Percentiles rank a stretch among this genome's conserved stretches.
Conservation (phyloP, 768 basidiomycete species). For the Suillus americanus region DNA sequence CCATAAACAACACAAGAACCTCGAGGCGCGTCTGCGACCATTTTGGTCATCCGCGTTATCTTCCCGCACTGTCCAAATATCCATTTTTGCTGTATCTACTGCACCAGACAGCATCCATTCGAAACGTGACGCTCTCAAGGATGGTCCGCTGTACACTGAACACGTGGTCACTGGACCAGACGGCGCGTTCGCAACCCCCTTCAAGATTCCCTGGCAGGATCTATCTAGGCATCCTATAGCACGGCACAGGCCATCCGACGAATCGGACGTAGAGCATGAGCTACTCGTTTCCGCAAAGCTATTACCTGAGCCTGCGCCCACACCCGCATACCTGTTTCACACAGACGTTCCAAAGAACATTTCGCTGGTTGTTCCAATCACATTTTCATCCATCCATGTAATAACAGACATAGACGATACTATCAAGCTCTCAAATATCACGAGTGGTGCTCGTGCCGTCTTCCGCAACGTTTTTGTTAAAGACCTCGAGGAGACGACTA, state of each 20-base stretch:
- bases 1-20: constrained; percentile 65
- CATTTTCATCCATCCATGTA: constrained; percentile 67
- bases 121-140: constrained; percentile 28
- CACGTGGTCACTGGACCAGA: constrained; percentile 62
- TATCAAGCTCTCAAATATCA: constrained; percentile 63
- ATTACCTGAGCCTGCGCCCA: constrained; percentile 35
- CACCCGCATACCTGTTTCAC: constrained; percentile 11
- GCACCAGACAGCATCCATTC: constrained; percentile 15
- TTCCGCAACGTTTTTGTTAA: constrained; percentile 94
- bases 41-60: constrained; percentile 81
- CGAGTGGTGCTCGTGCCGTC: constrained; percentile 74
- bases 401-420: constrained; percentile 97
- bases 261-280: constrained; percentile 40
- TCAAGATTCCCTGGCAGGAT: constrained; percentile 68
- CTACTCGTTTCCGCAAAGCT: constrained; percentile 57
- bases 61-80: constrained; percentile 59
- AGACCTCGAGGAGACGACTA: constrained; percentile 72
- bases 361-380: constrained; percentile 46
- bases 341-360: constrained; percentile 19
- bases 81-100: constrained; percentile 46
- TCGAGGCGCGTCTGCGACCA: constrained; percentile 71
- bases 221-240: constrained; percentile 61
- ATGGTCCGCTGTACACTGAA: constrained; percentile 46
- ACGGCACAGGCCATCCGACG: constrained; percentile 57
- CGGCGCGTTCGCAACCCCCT: constrained; percentile 69